Evolutionary conservation across 2,329 filamentous ascomycete genomes (phyloP).

Genomic region (Cephalotrichum gorgonifer): DNA sequence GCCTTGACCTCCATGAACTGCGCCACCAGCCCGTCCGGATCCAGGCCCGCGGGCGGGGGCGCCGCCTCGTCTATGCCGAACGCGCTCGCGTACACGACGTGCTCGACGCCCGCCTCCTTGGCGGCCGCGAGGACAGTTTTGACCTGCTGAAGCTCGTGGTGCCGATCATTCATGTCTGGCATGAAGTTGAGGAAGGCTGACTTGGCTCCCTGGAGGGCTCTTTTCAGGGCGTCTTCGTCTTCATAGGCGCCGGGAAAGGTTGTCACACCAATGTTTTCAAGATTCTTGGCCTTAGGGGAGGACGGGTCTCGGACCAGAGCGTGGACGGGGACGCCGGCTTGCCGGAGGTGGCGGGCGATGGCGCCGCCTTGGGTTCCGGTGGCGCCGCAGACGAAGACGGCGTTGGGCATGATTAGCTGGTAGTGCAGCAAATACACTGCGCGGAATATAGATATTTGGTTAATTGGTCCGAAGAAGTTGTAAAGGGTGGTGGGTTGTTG

Average conservation of each 20-base stretch:
- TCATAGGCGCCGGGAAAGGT: slow-evolving; percentile 32
- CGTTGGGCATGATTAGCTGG: neutral
- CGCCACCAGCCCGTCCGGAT: slow-evolving; percentile 16
- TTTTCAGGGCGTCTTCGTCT: slow-evolving; percentile 24
- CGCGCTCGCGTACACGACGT: slow-evolving; percentile 24
- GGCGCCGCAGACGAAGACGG: slow-evolving; percentile 33
- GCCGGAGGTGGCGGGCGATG: slow-evolving; percentile 35
- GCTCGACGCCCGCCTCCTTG: slow-evolving; percentile 22
- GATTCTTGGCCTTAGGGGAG: slow-evolving; percentile 26
- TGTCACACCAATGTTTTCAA: slow-evolving; percentile 30
- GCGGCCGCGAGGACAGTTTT: slow-evolving; percentile 23
- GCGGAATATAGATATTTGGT: neutral
- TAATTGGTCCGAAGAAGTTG: too few relatives aligned
- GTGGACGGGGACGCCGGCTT: slow-evolving; percentile 31
- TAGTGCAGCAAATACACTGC: neutral
- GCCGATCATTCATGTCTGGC: slow-evolving; percentile 18
- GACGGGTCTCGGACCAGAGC: slow-evolving; percentile 33
- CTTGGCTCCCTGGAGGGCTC: slow-evolving; percentile 31
- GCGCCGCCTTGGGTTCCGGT: slow-evolving; percentile 42
- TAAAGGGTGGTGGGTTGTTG: too few relatives aligned
- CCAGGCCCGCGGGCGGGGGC: slow-evolving; percentile 15
- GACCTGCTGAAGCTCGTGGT: slow-evolving; percentile 18
- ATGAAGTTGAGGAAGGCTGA: slow-evolving; percentile 32
- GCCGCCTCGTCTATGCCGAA: slow-evolving; percentile 16
- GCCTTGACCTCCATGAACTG: slow-evolving; percentile 26